A percentile compares a stretch with the other conserved stretches of the same genome.
These are phyloP conservation scores for Zygoascus flipseniorum DNA, from an alignment of 805 yeast species.

Conservation along the genomic window DNA sequence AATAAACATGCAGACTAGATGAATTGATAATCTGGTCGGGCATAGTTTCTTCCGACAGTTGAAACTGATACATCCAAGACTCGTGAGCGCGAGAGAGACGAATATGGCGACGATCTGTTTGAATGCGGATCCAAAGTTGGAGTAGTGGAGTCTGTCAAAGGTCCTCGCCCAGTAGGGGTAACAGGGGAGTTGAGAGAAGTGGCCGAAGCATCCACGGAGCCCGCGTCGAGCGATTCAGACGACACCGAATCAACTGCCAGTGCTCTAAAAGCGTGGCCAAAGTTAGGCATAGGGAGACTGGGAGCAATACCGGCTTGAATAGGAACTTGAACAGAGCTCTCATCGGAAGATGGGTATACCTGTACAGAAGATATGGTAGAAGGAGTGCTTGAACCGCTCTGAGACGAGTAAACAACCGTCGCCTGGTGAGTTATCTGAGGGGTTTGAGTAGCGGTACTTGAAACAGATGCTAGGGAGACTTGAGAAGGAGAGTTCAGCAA, in stretches of 20 bases:
- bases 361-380: neutral
- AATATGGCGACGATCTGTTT: neutral
- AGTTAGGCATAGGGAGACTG: neutral
- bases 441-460: neutral
- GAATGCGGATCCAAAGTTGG: neutral
- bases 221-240: too few species aligned
- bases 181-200: neutral
- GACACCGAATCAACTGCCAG: neutral
- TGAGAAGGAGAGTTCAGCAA: neutral
- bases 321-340: too few species aligned
- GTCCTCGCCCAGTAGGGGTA: neutral
- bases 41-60: slow-evolving; percentile 5
- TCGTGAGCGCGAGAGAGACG: slow-evolving; percentile 11
- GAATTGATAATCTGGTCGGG: neutral
- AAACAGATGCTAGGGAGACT: neutral
- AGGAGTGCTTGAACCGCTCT: neutral
- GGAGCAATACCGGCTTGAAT: neutral
- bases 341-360: neutral
- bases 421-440: neutral
- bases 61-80: slow-evolving; percentile 19
- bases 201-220: neutral
- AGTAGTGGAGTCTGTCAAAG: neutral
- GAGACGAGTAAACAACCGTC: neutral
- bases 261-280: neutral
- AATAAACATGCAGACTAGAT: neutral